phyloP scores from a whole-genome alignment of 768 basidiomycete genomes.

The Arthromyces matolae region DNA sequence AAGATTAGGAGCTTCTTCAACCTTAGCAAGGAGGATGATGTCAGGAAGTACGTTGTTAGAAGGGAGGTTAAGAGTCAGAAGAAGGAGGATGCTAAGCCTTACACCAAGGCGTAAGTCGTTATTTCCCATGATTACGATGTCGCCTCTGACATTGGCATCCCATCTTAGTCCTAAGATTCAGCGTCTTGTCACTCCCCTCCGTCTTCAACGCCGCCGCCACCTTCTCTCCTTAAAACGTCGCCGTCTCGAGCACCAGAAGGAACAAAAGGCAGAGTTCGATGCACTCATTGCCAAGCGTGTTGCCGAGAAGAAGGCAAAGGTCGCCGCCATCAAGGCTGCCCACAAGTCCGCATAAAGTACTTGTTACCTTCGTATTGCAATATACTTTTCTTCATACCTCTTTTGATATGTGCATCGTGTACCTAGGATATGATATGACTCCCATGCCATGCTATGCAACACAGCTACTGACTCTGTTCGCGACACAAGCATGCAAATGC shows the following conservation, averaged over 20 bases:
- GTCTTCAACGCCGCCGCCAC: slow-evolving; percentile 95
- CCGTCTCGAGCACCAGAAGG: slow-evolving; percentile 88
- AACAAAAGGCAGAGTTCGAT: slow-evolving; percentile 93
- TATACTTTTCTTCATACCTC: background rate
- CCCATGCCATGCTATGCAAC: slow-evolving; percentile 2
- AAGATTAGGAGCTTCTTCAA: slow-evolving; percentile 99
- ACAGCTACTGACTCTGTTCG: too few species aligned
- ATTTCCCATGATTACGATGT: background rate
- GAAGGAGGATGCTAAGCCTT: slow-evolving; percentile 89
- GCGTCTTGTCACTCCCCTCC: slow-evolving; percentile 90
- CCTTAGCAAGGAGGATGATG: slow-evolving; percentile 96
- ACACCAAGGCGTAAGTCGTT: slow-evolving; percentile 87
- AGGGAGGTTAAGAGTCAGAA: slow-evolving; percentile 86
- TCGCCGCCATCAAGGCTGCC: slow-evolving; percentile 81
- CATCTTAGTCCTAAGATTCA: slow-evolving; percentile 85
- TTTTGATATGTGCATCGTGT: background rate
- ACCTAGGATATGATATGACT: slow-evolving; percentile 8
- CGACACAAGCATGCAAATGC: too few species aligned
- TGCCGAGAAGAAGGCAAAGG: slow-evolving; percentile 91
- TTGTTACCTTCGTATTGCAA: background rate
- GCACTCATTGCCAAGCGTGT: slow-evolving; percentile 82
- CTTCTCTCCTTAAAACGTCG: slow-evolving; percentile 84
- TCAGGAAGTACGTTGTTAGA: slow-evolving; percentile 94
- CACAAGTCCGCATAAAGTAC: slow-evolving; percentile 46
- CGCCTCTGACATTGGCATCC: background rate